These are phyloP conservation scores for Penicillium atrosanguineum DNA, from an alignment of 495 filamentous ascomycete species.

Conservation along the genomic window DNA sequence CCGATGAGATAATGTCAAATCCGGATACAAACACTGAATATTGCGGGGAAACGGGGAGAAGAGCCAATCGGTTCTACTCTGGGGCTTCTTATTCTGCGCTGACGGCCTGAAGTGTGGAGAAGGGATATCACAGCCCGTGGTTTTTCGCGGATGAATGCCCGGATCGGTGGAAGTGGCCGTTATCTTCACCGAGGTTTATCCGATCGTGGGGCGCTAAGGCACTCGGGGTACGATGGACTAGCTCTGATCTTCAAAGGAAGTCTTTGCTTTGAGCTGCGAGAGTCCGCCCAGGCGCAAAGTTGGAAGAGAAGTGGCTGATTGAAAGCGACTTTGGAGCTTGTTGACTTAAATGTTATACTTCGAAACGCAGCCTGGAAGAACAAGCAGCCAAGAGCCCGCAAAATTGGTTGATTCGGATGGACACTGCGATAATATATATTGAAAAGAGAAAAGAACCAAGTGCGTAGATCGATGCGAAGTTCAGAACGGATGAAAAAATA, in stretches of 20 bases:
- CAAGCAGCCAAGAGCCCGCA: no score
- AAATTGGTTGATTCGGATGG: no score
- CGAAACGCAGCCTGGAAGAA: no score
- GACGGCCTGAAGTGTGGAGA: not conserved
- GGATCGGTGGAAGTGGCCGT: not conserved
- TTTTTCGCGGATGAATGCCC: slow-evolving; percentile 4
- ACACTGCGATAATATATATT: no score
- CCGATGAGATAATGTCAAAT: not conserved
- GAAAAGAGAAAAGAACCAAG: not conserved
- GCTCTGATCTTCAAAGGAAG: no score
- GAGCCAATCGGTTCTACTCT: not conserved
- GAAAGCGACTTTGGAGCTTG: no score
- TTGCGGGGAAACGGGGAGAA: not conserved
- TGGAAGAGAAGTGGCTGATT: no score
- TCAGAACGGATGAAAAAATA: not conserved
- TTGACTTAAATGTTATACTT: no score
- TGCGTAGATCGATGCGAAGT: not conserved
- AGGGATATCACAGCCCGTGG: not conserved
- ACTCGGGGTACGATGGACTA: no score
- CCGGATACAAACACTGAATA: not conserved
- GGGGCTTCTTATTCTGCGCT: not conserved
- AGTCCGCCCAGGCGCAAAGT: no score
- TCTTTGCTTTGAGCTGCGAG: no score
- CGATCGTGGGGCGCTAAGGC: slow-evolving; percentile 1
- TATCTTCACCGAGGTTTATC: slow-evolving; percentile 8